phyloP scores from a whole-genome alignment of 2,329 filamentous ascomycete species.

The Colletotrichum camelliae region DNA sequence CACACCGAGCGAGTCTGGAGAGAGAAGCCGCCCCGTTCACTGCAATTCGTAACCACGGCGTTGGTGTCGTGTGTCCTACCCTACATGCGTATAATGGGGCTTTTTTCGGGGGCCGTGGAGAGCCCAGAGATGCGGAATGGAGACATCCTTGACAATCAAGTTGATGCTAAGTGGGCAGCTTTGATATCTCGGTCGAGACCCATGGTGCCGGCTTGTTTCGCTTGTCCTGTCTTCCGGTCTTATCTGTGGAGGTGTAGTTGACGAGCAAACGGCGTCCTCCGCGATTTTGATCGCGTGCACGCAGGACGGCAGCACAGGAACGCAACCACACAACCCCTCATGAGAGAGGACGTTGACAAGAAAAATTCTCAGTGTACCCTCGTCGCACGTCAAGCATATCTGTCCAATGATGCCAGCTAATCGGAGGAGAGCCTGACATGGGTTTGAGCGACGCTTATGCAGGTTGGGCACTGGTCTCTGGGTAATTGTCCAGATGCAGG shows the following conservation, averaged over 20 bases:
- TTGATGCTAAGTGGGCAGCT: neutral
- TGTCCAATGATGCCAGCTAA: slow-evolving; percentile 8
- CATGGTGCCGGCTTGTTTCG: neutral
- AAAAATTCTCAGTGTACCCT: neutral
- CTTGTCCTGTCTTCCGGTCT: neutral
- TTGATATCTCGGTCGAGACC: neutral
- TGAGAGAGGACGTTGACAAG: neutral
- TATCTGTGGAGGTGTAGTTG: slow-evolving; percentile 17
- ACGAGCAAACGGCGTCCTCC: slow-evolving; percentile 5
- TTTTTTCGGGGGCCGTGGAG: neutral
- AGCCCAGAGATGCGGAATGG: neutral
- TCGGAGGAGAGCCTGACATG: slow-evolving; percentile 11
- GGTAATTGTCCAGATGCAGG: slow-evolving; percentile 12
- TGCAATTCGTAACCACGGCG: neutral
- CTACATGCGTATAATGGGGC: slow-evolving; percentile 2
- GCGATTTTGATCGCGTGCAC: slow-evolving; percentile 2
- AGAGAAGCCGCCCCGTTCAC: neutral
- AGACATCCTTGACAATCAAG: neutral
- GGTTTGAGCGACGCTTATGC: slow-evolving; percentile 21
- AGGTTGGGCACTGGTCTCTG: slow-evolving; percentile 16
- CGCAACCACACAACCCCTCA: neutral
- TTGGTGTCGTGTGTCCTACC: slow-evolving; percentile 3
- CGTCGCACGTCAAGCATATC: neutral
- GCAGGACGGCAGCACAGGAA: neutral
- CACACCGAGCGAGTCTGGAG: neutral